phyloP scores from a whole-genome alignment of 2,329 filamentous ascomycete species.

The Cercospora berteroae region DNA sequence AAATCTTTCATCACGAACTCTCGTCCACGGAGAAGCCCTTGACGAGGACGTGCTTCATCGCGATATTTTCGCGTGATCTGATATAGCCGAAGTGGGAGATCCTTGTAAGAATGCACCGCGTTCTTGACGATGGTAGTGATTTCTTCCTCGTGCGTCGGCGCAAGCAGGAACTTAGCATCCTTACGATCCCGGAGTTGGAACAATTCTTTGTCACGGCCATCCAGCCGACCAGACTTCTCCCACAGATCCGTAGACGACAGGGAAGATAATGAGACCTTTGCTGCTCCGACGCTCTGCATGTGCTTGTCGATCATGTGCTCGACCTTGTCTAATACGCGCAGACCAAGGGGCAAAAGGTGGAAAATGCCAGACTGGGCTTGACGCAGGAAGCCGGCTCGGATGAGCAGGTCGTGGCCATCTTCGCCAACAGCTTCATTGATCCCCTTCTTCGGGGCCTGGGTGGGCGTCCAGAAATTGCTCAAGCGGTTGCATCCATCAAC shows the following conservation, averaged over 20 bases:
- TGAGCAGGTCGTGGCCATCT: conserved; percentile 45
- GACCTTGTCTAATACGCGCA: conserved; percentile 84
- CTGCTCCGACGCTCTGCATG: conserved; percentile 75
- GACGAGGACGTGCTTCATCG: conserved; percentile 83
- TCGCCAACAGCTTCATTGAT: conserved; percentile 53
- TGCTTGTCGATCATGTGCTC: conserved; percentile 83
- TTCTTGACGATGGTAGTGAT: conserved; percentile 78
- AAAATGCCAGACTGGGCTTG: conserved; percentile 87
- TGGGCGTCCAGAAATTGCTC: conserved; percentile 77
- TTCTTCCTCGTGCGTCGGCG: conserved; percentile 95
- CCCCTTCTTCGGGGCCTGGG: conserved; percentile 41
- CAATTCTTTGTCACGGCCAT: conserved; percentile 56
- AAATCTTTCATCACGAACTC: conserved; percentile 99
- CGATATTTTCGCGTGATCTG: conserved; percentile 93
- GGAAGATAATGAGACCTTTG: conserved; percentile 77
- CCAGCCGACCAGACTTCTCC: conserved; percentile 78
- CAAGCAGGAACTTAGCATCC: conserved; percentile 69
- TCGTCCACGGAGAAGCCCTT: conserved; percentile 80
- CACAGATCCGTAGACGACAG: conserved; percentile 83
- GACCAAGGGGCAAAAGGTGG: conserved; percentile 82
- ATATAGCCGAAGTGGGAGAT: conserved; percentile 81
- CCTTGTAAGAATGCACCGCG: conserved; percentile 76
- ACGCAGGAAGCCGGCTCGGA: conserved; percentile 48
- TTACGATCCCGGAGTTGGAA: conserved; percentile 80
- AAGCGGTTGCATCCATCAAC: conserved; percentile 59